These are phyloP conservation scores for Pleurotus pulmonarius DNA, from an alignment of 768 basidiomycete species.

Conservation along the genomic window DNA sequence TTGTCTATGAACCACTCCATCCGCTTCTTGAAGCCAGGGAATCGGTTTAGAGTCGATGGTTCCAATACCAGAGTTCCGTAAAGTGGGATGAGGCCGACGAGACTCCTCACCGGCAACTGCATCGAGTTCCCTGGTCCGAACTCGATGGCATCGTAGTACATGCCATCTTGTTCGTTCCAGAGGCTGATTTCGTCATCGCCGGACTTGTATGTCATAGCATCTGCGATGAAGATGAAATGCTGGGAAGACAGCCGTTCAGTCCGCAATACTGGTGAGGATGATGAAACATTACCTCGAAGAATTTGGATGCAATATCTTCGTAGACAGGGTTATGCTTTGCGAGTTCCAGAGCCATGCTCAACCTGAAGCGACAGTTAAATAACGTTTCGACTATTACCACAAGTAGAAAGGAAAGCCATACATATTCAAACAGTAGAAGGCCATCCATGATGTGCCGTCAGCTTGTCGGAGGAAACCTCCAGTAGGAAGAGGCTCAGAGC, in stretches of 20 bases:
- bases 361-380: constrained; percentile 39
- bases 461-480: constrained; percentile 94
- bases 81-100: constrained; percentile 96
- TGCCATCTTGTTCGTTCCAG: constrained; percentile 96
- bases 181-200: constrained; percentile 78
- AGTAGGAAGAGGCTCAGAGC: constrained; percentile 94
- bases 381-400: not conserved
- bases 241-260: constrained; percentile 23
- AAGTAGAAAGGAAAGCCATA: constrained; percentile 25
- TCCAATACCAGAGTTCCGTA: constrained; percentile 95
- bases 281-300: constrained; percentile 64
- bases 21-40: constrained; percentile 98
- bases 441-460: constrained; percentile 99
- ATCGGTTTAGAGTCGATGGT: constrained; percentile 80
- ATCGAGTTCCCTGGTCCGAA: constrained; percentile 79
- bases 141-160: constrained; percentile 98
- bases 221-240: constrained; percentile 98
- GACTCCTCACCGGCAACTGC: constrained; percentile 89
- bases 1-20: constrained; percentile 99
- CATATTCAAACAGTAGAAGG: constrained; percentile 98
- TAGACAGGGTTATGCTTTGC: constrained; percentile 98
- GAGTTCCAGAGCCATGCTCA: constrained; percentile 95
- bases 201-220: constrained; percentile 92
- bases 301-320: constrained; percentile 99
- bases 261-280: not conserved